These are phyloP conservation scores for Wickerhamomyces bovis DNA, from an alignment of 805 yeast species.

Conservation along the genomic window DNA sequence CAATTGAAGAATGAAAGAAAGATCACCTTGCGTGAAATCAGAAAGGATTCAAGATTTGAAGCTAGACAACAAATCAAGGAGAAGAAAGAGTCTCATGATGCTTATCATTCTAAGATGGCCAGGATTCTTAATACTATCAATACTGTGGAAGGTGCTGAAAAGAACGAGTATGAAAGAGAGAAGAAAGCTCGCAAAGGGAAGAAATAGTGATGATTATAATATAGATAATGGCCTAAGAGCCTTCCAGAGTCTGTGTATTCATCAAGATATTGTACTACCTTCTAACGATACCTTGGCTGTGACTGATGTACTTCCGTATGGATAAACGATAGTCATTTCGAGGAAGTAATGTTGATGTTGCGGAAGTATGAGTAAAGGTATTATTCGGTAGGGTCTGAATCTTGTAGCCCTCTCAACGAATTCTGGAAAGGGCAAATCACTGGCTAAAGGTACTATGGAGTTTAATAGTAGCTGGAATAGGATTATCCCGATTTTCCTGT, in stretches of 20 bases:
- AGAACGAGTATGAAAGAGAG: constrained; percentile 87
- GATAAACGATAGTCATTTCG: no score
- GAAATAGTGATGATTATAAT: constrained; percentile 16
- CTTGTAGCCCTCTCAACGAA: no score
- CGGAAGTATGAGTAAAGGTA: no score
- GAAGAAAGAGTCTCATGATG: constrained; percentile 68
- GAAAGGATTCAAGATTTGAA: constrained; percentile 82
- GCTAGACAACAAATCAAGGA: constrained; percentile 79
- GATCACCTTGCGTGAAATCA: constrained; percentile 78
- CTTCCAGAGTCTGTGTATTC: background rate
- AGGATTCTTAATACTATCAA: constrained; percentile 78
- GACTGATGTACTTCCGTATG: no score
- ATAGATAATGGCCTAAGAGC: background rate
- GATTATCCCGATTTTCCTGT: no score
- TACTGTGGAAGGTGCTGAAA: constrained; percentile 92
- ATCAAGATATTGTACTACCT: no score
- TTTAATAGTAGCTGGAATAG: no score
- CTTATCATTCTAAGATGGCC: constrained; percentile 87
- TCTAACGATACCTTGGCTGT: no score
- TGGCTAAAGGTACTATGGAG: no score
- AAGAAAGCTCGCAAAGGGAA: constrained; percentile 56
- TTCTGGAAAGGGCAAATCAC: no score
- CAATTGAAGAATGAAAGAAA: constrained; percentile 90
- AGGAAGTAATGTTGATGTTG: no score
- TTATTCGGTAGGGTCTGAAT: no score